Conservation (phyloP, 2,329 filamentous ascomycete genomes). For the Penicillium capsulatum region DNA sequence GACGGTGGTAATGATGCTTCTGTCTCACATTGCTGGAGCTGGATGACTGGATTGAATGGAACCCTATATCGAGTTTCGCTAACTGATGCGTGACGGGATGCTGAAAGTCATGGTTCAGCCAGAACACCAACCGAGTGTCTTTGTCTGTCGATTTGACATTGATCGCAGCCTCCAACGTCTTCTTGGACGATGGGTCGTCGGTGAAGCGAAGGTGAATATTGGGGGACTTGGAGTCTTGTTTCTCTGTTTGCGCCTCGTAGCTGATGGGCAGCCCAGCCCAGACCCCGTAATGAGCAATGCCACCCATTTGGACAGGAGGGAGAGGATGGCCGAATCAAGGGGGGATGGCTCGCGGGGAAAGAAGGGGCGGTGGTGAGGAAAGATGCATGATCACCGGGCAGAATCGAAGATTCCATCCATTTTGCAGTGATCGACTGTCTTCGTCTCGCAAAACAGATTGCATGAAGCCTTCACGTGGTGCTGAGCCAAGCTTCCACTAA, state of each 20-base stretch:
- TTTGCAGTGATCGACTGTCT: too few relatives aligned
- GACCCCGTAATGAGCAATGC: constrained; percentile 20
- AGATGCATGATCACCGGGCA: too few relatives aligned
- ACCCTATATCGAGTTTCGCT: constrained; percentile 20
- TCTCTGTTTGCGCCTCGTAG: constrained; percentile 14
- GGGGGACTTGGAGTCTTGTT: constrained; percentile 23
- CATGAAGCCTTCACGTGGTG: too few relatives aligned
- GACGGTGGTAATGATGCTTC: constrained; percentile 18
- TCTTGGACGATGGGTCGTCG: constrained; percentile 14
- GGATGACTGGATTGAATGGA: constrained; percentile 18
- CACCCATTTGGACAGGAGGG: neutral
- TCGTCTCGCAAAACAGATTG: too few relatives aligned
- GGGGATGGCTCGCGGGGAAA: too few relatives aligned
- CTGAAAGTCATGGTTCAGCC: constrained; percentile 27
- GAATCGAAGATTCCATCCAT: too few relatives aligned
- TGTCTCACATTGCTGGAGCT: neutral
- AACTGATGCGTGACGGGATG: constrained; percentile 26
- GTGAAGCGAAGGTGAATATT: constrained; percentile 33
- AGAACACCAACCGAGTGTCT: constrained; percentile 31
- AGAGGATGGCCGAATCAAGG: too few relatives aligned
- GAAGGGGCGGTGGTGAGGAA: too few relatives aligned
- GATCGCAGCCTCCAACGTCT: constrained; percentile 26
- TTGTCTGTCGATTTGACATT: constrained; percentile 32
- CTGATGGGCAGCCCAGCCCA: constrained; percentile 18
- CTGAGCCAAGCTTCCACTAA: too few relatives aligned